phyloP scores from a whole-genome alignment of 2,329 filamentous ascomycete species.

The Nakataea oryzae region DNA sequence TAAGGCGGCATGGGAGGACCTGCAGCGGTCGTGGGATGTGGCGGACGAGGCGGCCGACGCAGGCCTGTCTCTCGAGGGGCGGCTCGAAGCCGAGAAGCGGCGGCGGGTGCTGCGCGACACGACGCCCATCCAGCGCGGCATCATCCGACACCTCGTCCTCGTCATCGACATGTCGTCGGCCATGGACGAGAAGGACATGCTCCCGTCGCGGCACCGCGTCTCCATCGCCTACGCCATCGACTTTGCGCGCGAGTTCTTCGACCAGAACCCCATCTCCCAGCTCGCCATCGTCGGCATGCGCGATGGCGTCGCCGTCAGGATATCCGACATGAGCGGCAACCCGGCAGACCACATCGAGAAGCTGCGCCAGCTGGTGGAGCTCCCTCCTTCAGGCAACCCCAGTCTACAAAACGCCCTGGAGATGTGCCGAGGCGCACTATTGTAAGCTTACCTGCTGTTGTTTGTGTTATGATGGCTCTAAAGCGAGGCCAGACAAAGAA shows the following conservation, averaged over 20 bases:
- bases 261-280: constrained; percentile 97
- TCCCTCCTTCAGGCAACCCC: constrained; percentile 63
- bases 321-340: constrained; percentile 88
- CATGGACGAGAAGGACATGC: constrained; percentile 91
- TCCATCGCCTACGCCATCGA: constrained; percentile 73
- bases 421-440: constrained; percentile 87
- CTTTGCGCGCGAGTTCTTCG: constrained; percentile 91
- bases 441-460: constrained; percentile 34
- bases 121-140: constrained; percentile 88
- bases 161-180: constrained; percentile 87
- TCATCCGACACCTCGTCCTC: constrained; percentile 90
- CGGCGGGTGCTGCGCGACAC: constrained; percentile 79
- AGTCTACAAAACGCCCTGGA: constrained; percentile 91
- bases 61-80: constrained; percentile 62
- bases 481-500: constrained; percentile 3
- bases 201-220: constrained; percentile 77
- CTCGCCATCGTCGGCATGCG: constrained; percentile 87
- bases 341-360: constrained; percentile 77
- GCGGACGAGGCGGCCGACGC: constrained; percentile 73
- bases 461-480: not conserved
- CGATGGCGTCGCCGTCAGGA: constrained; percentile 75
- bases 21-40: constrained; percentile 60
- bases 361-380: constrained; percentile 54
- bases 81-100: constrained; percentile 75
- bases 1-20: constrained; percentile 55